phyloP scores from a whole-genome alignment of 768 basidiomycete genomes.

The Collybiopsis confluens region DNA sequence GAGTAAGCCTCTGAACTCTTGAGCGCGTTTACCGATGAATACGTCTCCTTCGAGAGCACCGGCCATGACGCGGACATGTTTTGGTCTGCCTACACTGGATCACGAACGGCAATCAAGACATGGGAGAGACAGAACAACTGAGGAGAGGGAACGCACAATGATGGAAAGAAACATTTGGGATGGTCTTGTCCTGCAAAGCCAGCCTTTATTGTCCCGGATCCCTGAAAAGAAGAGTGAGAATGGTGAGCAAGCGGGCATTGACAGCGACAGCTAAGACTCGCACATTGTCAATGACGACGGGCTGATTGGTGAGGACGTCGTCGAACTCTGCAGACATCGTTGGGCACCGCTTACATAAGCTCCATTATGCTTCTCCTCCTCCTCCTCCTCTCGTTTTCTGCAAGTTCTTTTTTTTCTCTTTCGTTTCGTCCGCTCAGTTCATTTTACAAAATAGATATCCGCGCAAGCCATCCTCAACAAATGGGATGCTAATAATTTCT shows the following conservation, averaged over 20 bases:
- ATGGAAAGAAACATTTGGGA: constrained; percentile 99
- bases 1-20: constrained; percentile 91
- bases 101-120: not conserved
- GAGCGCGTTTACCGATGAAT: constrained; percentile 93
- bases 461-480: constrained; percentile 50
- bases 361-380: not conserved
- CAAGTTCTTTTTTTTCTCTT: constrained; percentile 6
- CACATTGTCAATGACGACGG: constrained; percentile 99
- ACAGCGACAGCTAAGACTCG: constrained; percentile 9
- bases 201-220: constrained; percentile 97
- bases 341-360: constrained; percentile 1
- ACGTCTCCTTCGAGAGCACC: constrained; percentile 95
- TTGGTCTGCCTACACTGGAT: constrained; percentile 88
- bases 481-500: constrained; percentile 90
- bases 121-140: constrained; percentile 18
- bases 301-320: constrained; percentile 95
- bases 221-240: constrained; percentile 51
- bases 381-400: constrained; percentile 9
- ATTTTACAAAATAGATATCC: constrained; percentile 29
- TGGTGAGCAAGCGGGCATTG: constrained; percentile 19
- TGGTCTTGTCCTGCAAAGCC: constrained; percentile 99
- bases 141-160: constrained; percentile 70
- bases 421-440: constrained; percentile 4
- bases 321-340: constrained; percentile 84
- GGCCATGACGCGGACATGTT: constrained; percentile 97